These are phyloP conservation scores for Psilocybe tampanensis DNA, from an alignment of 768 basidiomycete species.

Conservation along the genomic window DNA sequence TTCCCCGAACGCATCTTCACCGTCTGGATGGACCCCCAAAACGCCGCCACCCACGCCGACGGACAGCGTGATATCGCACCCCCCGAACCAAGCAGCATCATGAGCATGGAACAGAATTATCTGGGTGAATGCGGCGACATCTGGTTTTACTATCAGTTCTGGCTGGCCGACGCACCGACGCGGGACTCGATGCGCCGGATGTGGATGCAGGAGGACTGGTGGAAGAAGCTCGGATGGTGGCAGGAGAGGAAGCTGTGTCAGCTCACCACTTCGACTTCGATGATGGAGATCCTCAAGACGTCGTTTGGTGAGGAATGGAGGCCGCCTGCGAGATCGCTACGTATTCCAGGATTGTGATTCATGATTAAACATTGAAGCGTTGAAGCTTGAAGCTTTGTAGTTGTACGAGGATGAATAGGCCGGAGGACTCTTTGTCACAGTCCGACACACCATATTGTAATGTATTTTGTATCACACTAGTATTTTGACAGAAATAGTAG, in stretches of 20 bases:
- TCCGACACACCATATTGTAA: too few relatives aligned
- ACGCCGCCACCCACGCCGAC: slow-evolving; percentile 15
- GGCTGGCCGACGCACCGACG: slow-evolving; percentile 31
- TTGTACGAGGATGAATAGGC: too few relatives aligned
- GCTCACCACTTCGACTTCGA: slow-evolving; percentile 18
- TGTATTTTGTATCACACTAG: too few relatives aligned
- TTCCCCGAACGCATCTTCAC: slow-evolving; percentile 46
- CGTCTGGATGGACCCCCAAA: slow-evolving; percentile 40
- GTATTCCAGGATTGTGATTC: background rate
- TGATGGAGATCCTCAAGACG: background rate
- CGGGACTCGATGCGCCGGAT: slow-evolving; percentile 23
- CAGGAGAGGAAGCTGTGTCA: slow-evolving; percentile 21
- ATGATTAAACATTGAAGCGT: too few relatives aligned
- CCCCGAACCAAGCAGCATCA: slow-evolving; percentile 9
- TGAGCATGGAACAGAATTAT: slow-evolving; percentile 16
- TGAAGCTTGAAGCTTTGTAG: too few relatives aligned
- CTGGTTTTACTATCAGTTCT: slow-evolving; percentile 56
- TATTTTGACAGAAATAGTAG: too few relatives aligned
- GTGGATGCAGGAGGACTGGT: slow-evolving; percentile 21
- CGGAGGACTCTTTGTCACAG: too few relatives aligned
- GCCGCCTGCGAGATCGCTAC: background rate
- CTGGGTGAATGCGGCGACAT: slow-evolving; percentile 41
- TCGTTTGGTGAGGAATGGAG: background rate
- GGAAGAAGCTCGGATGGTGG: slow-evolving; percentile 12
- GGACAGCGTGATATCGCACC: background rate